Percentiles rank a stretch among this genome's conserved stretches.
Evolutionary conservation across 2,329 filamentous ascomycete genomes (phyloP).

Genomic region (Pezicula rhizophila): DNA sequence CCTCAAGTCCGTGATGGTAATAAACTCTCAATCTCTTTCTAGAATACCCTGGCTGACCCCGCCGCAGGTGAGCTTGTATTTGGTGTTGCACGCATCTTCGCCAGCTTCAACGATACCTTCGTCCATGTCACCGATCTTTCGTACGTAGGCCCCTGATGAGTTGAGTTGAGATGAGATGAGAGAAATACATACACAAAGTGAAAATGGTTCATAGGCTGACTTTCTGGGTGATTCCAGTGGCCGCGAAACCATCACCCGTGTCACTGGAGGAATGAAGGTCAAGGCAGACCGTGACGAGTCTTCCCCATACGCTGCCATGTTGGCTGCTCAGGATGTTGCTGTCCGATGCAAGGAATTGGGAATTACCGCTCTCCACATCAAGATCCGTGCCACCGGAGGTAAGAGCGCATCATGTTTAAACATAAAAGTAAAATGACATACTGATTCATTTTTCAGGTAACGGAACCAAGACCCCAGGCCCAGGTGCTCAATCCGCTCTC

Average conservation of each 20-base stretch:
- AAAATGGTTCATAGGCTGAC: conserved; percentile 50
- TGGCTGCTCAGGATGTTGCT: conserved; percentile 98
- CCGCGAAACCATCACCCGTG: conserved; percentile 99
- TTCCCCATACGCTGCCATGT: conserved; percentile 99
- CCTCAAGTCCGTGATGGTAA: conserved; percentile 93
- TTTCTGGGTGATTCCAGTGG: conserved; percentile 72
- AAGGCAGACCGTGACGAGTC: conserved; percentile 99
- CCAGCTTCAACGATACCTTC: conserved; percentile 64
- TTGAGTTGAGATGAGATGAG: conserved; percentile 7
- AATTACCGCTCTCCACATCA: conserved; percentile 98
- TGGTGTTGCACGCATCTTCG: conserved; percentile 74
- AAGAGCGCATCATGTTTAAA: conserved; percentile 20
- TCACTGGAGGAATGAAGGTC: conserved; percentile 99
- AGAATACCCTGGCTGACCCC: conserved; percentile 3
- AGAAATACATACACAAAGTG: conserved; percentile 10
- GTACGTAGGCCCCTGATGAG: conserved; percentile 45
- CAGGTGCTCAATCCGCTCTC: conserved; percentile 97
- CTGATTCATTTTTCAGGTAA: conserved; percentile 56
- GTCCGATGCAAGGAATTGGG: conserved; percentile 79
- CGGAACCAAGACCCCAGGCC: conserved; percentile 99
- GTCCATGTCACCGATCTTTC: conserved; percentile 99
- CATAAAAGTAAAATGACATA: not conserved
- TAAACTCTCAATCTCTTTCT: conserved; percentile 24
- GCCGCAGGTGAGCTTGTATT: conserved; percentile 66
- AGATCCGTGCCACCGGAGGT: conserved; percentile 99